Evolutionary conservation across 78 protist species (phyloP).

Genomic region (Paratrimastix pyriformis): DNA sequence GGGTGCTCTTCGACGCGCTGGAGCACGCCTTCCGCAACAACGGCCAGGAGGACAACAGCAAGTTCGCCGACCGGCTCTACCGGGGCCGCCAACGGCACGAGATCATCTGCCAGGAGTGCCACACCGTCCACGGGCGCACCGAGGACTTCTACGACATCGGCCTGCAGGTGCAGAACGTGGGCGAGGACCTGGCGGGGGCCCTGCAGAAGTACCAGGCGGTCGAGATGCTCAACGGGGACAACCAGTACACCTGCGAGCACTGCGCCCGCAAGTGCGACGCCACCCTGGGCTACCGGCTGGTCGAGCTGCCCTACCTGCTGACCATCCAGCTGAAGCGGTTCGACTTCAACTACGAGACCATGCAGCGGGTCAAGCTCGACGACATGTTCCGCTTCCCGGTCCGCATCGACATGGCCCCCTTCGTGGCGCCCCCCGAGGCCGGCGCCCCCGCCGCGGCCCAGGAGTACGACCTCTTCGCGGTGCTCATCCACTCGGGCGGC

Average conservation of each 20-base stretch:
- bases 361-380: neutral
- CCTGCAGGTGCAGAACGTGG: no score
- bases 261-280: constrained; percentile 27
- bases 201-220: constrained; percentile 17
- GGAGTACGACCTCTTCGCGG: no score
- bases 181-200: constrained; percentile 25
- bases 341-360: neutral
- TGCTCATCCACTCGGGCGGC: no score
- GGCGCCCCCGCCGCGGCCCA: no score
- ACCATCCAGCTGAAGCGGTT: constrained; percentile 46
- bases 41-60: no score
- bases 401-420: neutral
- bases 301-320: constrained; percentile 35
- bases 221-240: constrained; percentile 35
- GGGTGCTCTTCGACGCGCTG: no score
- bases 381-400: neutral
- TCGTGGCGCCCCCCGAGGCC: no score
- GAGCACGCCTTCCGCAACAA: no score
- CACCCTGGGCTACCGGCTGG: constrained; percentile 20
- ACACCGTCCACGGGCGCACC: neutral
- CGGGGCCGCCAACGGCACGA: no score
- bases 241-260: constrained; percentile 29
- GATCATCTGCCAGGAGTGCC: no score
- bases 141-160: no score
- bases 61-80: no score